A percentile compares a stretch with the other conserved stretches of the same genome.
These are phyloP conservation scores for Boletus insuetus DNA, from an alignment of 768 basidiomycete species.

Conservation along the genomic window DNA sequence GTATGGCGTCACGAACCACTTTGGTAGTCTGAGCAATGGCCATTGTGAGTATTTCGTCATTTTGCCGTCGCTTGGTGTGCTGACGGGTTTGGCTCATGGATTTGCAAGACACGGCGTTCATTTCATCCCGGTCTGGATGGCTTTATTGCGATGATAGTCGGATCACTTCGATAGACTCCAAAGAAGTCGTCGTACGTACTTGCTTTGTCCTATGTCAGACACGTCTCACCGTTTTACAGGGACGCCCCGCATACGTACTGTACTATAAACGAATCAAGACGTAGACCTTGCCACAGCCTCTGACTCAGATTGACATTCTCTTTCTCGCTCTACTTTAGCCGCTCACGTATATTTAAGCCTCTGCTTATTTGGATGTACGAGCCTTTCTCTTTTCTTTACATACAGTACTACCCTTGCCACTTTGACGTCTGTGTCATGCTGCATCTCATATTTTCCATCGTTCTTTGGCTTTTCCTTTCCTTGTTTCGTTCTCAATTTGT, in stretches of 20 bases:
- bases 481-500: not conserved
- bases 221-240: constrained; percentile 40
- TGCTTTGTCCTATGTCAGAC: not conserved
- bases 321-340: not conserved
- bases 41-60: constrained; percentile 68
- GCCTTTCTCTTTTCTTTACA: not conserved
- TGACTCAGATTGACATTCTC: not conserved
- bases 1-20: constrained; percentile 95
- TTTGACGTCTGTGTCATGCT: constrained; percentile 20
- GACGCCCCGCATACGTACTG: constrained; percentile 71
- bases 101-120: constrained; percentile 81
- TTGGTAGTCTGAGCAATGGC: constrained; percentile 89
- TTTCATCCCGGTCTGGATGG: constrained; percentile 87
- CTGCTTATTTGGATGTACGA: constrained; percentile 28
- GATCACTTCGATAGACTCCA: constrained; percentile 66
- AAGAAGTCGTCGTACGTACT: constrained; percentile 76
- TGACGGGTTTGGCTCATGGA: not conserved
- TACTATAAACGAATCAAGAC: constrained; percentile 66
- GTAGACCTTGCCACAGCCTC: constrained; percentile 7
- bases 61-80: not conserved
- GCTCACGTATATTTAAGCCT: constrained; percentile 18
- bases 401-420: constrained; percentile 15
- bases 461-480: not conserved
- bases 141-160: constrained; percentile 93
- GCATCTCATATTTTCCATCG: constrained; percentile 7